Evolutionary conservation across 768 basidiomycete genomes (phyloP).

Genomic region (Exsudoporus frostii): DNA sequence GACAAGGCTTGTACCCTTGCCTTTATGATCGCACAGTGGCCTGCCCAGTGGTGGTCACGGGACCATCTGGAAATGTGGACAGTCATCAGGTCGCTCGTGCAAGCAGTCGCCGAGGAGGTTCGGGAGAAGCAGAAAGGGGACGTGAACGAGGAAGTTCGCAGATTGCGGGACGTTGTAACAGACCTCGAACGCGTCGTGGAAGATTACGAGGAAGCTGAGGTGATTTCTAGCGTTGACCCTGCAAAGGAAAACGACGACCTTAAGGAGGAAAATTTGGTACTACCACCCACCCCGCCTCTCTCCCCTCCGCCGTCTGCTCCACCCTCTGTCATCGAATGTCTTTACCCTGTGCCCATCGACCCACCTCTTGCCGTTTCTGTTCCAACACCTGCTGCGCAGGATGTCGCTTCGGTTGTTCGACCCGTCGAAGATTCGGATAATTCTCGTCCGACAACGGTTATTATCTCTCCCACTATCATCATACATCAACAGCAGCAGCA

Average conservation of each 20-base stretch:
- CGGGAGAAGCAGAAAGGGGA: constrained; percentile 45
- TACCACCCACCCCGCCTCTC: constrained; percentile 20
- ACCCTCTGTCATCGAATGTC: constrained; percentile 18
- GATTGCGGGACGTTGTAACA: constrained; percentile 48
- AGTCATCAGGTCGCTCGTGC: constrained; percentile 55
- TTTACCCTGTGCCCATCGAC: constrained; percentile 2
- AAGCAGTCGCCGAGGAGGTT: constrained; percentile 65
- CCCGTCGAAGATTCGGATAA: constrained; percentile 1
- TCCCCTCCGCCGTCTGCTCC: constrained; percentile 20
- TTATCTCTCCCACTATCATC: constrained; percentile 27
- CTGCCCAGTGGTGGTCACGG: constrained; percentile 63
- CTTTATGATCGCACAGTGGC: constrained; percentile 59
- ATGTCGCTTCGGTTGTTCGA: not conserved
- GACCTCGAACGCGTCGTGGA: constrained; percentile 46
- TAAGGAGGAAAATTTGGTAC: constrained; percentile 7
- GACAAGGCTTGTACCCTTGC: constrained; percentile 42
- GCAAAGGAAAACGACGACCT: constrained; percentile 15
- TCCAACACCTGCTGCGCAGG: constrained; percentile 3
- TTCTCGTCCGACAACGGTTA: constrained; percentile 13
- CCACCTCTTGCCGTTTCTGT: not conserved
- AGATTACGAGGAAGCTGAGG: constrained; percentile 36
- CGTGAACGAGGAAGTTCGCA: constrained; percentile 44
- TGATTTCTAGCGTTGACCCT: constrained; percentile 22
- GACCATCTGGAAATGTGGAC: constrained; percentile 62
- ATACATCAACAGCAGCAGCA: constrained; percentile 23